Evolutionary conservation across 2,329 filamentous ascomycete species (phyloP), one percentile per base, ranked within the genome.

Genomic region (Chrysosphaeria jannelii): DNA sequence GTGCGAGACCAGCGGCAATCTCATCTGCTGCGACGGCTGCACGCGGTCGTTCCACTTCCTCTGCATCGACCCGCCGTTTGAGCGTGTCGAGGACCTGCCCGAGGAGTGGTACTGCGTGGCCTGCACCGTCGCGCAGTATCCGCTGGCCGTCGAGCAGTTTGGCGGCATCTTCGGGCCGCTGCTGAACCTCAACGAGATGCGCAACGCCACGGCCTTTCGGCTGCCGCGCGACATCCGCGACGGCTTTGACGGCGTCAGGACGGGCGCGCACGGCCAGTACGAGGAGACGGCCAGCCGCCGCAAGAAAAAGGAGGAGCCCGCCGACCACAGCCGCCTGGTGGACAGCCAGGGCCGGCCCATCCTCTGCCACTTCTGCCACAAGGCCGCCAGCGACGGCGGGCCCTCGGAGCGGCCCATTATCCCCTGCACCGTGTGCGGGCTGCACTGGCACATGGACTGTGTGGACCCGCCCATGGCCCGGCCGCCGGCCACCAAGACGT

Each of bases 11-110:
- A 70, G 63, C 33, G 81, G 81, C 27, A 64, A 76, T 34, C 58
- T 97, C 31, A 57, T 93, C 32, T 91, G 79, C 46, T 97, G 85
- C 44, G 85, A 93, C 47, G 74, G 71, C 30, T 97, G 85, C 46
- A 61, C 68, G 29, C 64, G 75, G 33, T 75, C 79, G 5, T 91
- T 88, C 45, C 85, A 93, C 44, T 76, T 85, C 40, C 56, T 61
- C 28, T 93, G 85, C 41, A 62, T 85, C 33, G 70, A 88, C 42
- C 78, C 81, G 30, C 69, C 75, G 19, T 50, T 76, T 33, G 54
- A 63, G 26, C 54, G 64, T 26, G 55, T 60, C 23, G 51, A 54
- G 25, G 42, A 50, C 28, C 50, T 68, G 28, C 65, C 67, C 8
- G 63, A 72, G 28, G 69, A 76, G 35, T 93, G 78, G 74, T 85